These are phyloP conservation scores for Staphylotrichum tortipilum DNA, from an alignment of 495 filamentous ascomycete species.

Conservation along the genomic window DNA sequence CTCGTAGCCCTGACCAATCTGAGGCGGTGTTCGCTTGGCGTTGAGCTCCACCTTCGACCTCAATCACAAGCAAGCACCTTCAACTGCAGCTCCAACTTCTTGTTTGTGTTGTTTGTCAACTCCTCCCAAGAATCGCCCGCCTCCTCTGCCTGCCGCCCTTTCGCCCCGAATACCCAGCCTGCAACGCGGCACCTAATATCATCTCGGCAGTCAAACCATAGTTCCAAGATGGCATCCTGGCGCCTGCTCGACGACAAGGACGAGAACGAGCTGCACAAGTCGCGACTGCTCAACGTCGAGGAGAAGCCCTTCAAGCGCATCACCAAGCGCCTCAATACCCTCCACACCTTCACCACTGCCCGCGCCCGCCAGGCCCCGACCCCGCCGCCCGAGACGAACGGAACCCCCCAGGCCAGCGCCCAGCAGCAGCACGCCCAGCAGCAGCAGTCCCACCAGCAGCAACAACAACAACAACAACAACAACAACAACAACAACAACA, in stretches of 20 bases:
- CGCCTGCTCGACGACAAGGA: slow-evolving; percentile 43
- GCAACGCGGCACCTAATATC: no score
- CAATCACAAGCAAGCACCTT: no score
- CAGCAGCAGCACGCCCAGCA: slow-evolving; percentile 19
- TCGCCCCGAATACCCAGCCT: no score
- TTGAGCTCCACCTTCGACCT: no score
- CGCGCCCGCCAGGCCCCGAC: slow-evolving; percentile 53
- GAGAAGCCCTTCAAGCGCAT: slow-evolving; percentile 89
- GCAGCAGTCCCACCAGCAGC: background rate
- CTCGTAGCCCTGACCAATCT: no score
- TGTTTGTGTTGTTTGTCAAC: no score
- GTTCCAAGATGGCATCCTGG: slow-evolving; percentile 22
- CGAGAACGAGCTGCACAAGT: slow-evolving; percentile 81
- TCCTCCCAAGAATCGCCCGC: no score
- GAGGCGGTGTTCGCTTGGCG: no score
- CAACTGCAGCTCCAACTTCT: no score
- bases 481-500: background rate
- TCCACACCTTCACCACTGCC: slow-evolving; percentile 50
- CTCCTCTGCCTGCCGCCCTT: no score
- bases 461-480: background rate
- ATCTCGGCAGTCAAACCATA: no score
- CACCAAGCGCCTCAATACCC: slow-evolving; percentile 63
- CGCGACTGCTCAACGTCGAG: slow-evolving; percentile 83
- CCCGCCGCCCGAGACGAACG: slow-evolving; percentile 57
- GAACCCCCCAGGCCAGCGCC: slow-evolving; percentile 21